Base-by-base conservation (phyloP, 768 basidiomycete genomes). In the Dacryopinax spathularia region DNA sequence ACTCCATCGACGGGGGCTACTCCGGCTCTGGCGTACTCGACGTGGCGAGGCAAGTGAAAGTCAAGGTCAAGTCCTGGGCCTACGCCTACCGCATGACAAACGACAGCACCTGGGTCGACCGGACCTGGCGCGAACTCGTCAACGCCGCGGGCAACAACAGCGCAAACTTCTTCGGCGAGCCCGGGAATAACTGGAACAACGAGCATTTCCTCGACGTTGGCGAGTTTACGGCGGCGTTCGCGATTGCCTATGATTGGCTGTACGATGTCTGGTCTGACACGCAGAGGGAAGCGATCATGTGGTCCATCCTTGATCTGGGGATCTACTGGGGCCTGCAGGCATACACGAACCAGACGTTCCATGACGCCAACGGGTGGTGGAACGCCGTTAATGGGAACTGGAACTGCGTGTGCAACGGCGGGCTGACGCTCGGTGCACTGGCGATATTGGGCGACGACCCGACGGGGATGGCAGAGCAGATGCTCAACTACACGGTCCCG, bases 201-300 rank as follows among this genome's bases (percentile, higher is more conserved):
- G 66, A 56, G 1, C 96, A 99, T 75, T 98, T 97, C 82, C 85
- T 98, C 48, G 95, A 95, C 72, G 77, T 83, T 20, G 94, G 86
- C n/a, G 95, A 97, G 74, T 80, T 96, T 67, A 84, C 84, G 18
- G 84, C 87, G 27, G 93, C 91, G 3, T 98, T 86, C 70, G 96
- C 81, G 33, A 88, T 93, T 66, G 95, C 87, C 1, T 99, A 98
- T 69, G 96, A 99, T 71, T 99, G 96, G 96, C 71, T 98, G 33
- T 87, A 96, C 73, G 87, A 92, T 62, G 77, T 81, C 62, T 95
- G 88, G 89, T 82, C 82, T 15, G 75, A 80, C 33, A 80, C 83
- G 0, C 91, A 94, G 74, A 86, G 85, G 71, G 74, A 72, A 25
- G 76, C 77, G 59, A 89, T 99, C 67, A 79, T 82, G 70, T 77